Base-by-base conservation (phyloP, 2,329 filamentous ascomycete species). In the Aspergillus intermedius region DNA sequence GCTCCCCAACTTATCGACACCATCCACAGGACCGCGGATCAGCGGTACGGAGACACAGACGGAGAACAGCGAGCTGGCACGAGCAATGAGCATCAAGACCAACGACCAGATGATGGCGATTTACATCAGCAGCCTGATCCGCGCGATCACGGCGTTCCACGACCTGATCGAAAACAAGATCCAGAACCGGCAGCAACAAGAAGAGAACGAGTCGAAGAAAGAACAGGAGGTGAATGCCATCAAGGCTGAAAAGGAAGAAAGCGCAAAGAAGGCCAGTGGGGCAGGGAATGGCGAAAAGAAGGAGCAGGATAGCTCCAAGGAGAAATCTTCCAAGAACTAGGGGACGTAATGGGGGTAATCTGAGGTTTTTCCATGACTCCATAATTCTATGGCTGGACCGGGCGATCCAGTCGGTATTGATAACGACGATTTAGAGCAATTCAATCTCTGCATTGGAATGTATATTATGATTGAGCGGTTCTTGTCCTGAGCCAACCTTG, bases 131-230 rank as follows among this genome's bases (percentile, higher is more conserved):
- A 95, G 88, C 75, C 76, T 97, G 76, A 97, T 98, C 72, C 82
- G 93, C 53, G 93, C 93, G 49, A 98, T 98, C 65, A 97, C 93
- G 10, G 93, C 93, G 6, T 98, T 97, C 84, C 93, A 98, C 70
- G 93, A 98, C 68, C 75, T 98, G 59, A 98, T 98, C 58, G 93
- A 98, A 77, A 98, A 98, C 78, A 98, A 98, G 81, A 96, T 97
- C 59, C 91, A 97, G 76, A 98, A 98, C 74, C 82, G 91, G 69
- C 91, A 97, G 73, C 88, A 94, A 69, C 87, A 94, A 64, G 93
- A 97, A 66, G 93, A 98, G 65, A 91, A 91, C 74, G 91, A 97
- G 60, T 80, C 77, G 42, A 82, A 86, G 63, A 88, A 88, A 74
- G 88, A 83, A 51, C 82, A 82, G 44, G 78, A 77, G 55, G 72